phyloP scores from a whole-genome alignment of 345 rosid species.

The Salix purpurea region DNA sequence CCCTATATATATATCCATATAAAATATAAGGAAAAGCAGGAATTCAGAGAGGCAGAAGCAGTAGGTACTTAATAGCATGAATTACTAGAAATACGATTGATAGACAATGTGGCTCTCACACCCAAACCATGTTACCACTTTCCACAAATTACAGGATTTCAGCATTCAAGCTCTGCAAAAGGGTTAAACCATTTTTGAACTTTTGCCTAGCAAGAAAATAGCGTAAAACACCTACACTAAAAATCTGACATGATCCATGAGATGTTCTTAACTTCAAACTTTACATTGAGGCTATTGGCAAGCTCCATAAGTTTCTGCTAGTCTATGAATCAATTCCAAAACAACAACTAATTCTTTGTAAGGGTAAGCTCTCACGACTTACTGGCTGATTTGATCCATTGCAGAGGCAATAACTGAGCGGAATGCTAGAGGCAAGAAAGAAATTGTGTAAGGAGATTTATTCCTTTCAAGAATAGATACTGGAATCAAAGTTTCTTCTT shows the following conservation, averaged over 20 bases:
- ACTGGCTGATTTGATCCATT: constrained; percentile 85
- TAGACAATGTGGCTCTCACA: not conserved
- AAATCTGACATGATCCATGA: not conserved
- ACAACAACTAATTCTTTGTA: constrained; percentile 1
- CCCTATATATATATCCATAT: not conserved
- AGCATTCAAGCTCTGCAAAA: not conserved
- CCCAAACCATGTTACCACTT: not conserved
- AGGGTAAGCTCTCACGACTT: constrained; percentile 34
- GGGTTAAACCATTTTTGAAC: not conserved
- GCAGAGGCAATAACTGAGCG: constrained; percentile 69
- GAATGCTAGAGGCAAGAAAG: constrained; percentile 84
- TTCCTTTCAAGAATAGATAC: constrained; percentile 92
- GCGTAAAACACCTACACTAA: not conserved
- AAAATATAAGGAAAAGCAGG: not conserved
- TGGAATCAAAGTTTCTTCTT: constrained; percentile 83
- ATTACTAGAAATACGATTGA: not conserved
- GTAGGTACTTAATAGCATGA: no score
- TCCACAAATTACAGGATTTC: not conserved
- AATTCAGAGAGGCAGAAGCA: not conserved
- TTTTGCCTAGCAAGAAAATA: not conserved
- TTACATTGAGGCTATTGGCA: not conserved
- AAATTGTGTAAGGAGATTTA: constrained; percentile 80
- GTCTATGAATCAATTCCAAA: not conserved
- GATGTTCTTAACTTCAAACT: not conserved
- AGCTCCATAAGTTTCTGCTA: not conserved